Percentiles rank a stretch among this genome's conserved stretches.
These are phyloP conservation scores for Penicillium flavigenum DNA, from an alignment of 495 filamentous ascomycete species.

Conservation along the genomic window DNA sequence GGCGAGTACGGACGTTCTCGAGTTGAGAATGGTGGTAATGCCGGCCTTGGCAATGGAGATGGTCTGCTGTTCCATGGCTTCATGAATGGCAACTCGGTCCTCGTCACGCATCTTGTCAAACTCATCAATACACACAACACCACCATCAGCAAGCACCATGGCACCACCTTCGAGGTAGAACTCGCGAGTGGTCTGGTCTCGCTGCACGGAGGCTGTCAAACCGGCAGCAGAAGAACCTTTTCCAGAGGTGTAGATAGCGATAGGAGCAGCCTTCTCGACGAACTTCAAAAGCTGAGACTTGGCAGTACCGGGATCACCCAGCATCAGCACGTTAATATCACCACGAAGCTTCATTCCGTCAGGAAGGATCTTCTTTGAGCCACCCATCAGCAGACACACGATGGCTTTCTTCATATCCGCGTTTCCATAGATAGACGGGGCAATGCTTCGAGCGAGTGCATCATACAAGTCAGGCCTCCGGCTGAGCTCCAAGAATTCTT, in stretches of 20 bases:
- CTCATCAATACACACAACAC: slow-evolving; percentile 98
- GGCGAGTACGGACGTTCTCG: slow-evolving; percentile 89
- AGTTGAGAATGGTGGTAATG: slow-evolving; percentile 98
- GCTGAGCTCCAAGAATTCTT: slow-evolving; percentile 94
- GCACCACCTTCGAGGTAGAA: slow-evolving; percentile 99
- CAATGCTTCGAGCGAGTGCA: slow-evolving; percentile 86
- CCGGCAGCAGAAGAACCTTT: slow-evolving; percentile 98
- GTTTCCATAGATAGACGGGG: slow-evolving; percentile 97
- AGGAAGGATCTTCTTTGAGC: slow-evolving; percentile 96
- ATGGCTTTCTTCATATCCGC: slow-evolving; percentile 98
- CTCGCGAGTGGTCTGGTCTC: slow-evolving; percentile 86
- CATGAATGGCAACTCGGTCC: slow-evolving; percentile 97
- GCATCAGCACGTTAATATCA: slow-evolving; percentile 96
- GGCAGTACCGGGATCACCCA: slow-evolving; percentile 97
- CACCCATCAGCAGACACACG: slow-evolving; percentile 88
- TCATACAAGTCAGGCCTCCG: slow-evolving; percentile 89
- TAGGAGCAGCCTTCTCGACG: slow-evolving; percentile 93
- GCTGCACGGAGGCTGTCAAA: slow-evolving; percentile 96
- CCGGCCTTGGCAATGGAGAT: slow-evolving; percentile 99
- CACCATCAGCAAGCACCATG: slow-evolving; percentile 97
- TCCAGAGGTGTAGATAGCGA: slow-evolving; percentile 98
- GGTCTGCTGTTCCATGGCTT: slow-evolving; percentile 99
- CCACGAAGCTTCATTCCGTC: slow-evolving; percentile 98
- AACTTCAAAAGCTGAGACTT: slow-evolving; percentile 98
- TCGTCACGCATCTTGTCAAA: slow-evolving; percentile 99